Percentiles rank a stretch among this genome's conserved stretches.
phyloP scores from a whole-genome alignment of 2,329 filamentous ascomycete genomes.

The Ophioceras dolichostomum region DNA sequence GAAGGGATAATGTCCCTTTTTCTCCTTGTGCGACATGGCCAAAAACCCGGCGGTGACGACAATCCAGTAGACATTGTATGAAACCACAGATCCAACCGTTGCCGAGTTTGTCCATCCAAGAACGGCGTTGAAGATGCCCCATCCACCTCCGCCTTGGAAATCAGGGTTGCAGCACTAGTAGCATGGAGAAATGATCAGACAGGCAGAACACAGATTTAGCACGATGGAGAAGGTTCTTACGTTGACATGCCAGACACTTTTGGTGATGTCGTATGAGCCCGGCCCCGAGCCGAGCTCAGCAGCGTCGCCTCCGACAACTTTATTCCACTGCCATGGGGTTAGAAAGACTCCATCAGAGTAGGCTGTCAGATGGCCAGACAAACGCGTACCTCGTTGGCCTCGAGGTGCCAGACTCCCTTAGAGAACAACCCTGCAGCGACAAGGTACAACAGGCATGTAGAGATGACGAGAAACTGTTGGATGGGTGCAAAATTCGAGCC shows the following conservation, averaged over 20 bases:
- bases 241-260: constrained; percentile 75
- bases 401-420: constrained; percentile 58
- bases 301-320: constrained; percentile 43
- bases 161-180: no score
- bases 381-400: constrained; percentile 33
- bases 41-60: no score
- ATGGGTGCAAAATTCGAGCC: constrained; percentile 9
- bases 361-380: background rate
- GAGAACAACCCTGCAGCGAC: constrained; percentile 73
- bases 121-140: no score
- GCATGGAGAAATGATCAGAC: no score
- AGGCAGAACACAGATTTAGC: no score
- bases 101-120: no score
- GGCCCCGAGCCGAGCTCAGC: constrained; percentile 41
- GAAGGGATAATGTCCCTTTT: no score
- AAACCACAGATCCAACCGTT: no score
- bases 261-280: constrained; percentile 64
- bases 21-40: no score
- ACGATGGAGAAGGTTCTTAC: no score
- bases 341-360: background rate
- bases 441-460: constrained; percentile 69
- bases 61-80: no score
- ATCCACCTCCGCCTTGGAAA: no score
- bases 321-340: constrained; percentile 38
- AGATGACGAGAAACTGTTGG: constrained; percentile 54